phyloP scores from a whole-genome alignment of 306 rosid species.

The Rosa multiflora region DNA sequence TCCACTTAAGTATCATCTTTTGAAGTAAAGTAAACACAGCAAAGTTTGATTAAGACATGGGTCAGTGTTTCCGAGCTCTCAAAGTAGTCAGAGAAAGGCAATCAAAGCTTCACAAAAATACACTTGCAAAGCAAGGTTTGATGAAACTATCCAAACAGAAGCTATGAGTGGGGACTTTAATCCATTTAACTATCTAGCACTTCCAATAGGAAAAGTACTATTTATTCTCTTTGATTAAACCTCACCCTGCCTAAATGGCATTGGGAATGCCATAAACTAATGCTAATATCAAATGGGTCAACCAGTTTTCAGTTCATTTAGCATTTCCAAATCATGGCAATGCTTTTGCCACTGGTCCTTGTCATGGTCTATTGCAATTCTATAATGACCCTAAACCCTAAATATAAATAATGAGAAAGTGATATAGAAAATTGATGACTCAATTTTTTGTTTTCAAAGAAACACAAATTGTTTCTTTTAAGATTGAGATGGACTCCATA shows the following conservation, averaged over 20 bases:
- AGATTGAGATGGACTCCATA: slow-evolving; percentile 41
- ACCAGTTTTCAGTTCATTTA: slow-evolving; percentile 49
- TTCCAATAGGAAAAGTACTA: slow-evolving; percentile 25
- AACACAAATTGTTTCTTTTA: slow-evolving; percentile 25
- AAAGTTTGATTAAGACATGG: slow-evolving; percentile 36
- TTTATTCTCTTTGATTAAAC: slow-evolving; percentile 36
- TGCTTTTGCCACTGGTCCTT: slow-evolving; percentile 38
- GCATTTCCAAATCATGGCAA: slow-evolving; percentile 40
- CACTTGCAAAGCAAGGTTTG: slow-evolving; percentile 44
- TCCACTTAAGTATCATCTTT: slow-evolving; percentile 13
- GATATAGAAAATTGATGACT: background rate
- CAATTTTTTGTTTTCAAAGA: background rate
- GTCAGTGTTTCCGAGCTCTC: slow-evolving; percentile 41
- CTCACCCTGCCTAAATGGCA: slow-evolving; percentile 55
- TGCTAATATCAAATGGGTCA: slow-evolving; percentile 55
- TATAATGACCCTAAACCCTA: slow-evolving; percentile 23
- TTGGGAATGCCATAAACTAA: slow-evolving; percentile 69
- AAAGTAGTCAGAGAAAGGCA: slow-evolving; percentile 51
- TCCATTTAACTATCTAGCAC: slow-evolving; percentile 36
- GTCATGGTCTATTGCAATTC: slow-evolving; percentile 39
- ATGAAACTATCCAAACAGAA: slow-evolving; percentile 64
- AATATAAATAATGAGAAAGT: background rate
- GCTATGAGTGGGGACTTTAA: slow-evolving; percentile 38
- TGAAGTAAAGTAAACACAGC: slow-evolving; percentile 5
- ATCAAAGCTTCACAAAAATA: slow-evolving; percentile 46